Base-by-base conservation (phyloP, 2,329 filamentous ascomycete genomes). In the Zopfia rhizophila region DNA sequence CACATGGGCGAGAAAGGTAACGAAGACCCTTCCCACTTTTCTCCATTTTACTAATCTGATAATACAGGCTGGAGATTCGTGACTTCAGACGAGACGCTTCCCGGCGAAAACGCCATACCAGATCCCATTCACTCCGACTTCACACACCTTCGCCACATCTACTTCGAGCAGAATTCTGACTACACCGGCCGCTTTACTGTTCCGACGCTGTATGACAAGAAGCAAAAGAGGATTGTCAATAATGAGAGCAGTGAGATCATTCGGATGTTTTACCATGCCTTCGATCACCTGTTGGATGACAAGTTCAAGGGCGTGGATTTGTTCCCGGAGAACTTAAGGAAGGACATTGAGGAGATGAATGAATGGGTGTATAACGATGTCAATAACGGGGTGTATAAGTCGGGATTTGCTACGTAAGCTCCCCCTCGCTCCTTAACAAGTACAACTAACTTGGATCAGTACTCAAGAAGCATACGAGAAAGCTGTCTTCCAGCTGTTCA, bases 201-300 rank as follows among this genome's bases (percentile, higher is more conserved):
- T 12, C 92, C 92, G 0, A 88, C 90, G 3, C 79, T 97, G 43
- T 95, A 88, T 75, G 90, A 96, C 74, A 90, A 84, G 75, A 85
- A 88, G 75, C 75, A 78, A 39, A 82, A 86, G 62, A 82, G 78
- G 23, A 95, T 96, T 64, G 91, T 96, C 52, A 94, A 82, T 82
- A 97, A 97, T 59, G 92, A 96, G 80, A 91, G 88, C 72, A 86
- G 87, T 57, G 92, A 97, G 76, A 96, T 97, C 68, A 86, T 96
- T 69, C 86, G 92, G 66, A 96, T 96, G 89, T 78, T 97, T 51
- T 89, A 89, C 67, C 81, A 80, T 29, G 89, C 85, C 70, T 97
- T 97, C 67, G 86, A 97, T 46, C 65, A 74, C 27, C 35, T 79
- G 17, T 56, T 80, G n/a, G 71, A 72, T 2, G 72, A 73, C 5